Conservation (phyloP, 768 basidiomycete species). For the Sporobolomyces pararoseus region DNA sequence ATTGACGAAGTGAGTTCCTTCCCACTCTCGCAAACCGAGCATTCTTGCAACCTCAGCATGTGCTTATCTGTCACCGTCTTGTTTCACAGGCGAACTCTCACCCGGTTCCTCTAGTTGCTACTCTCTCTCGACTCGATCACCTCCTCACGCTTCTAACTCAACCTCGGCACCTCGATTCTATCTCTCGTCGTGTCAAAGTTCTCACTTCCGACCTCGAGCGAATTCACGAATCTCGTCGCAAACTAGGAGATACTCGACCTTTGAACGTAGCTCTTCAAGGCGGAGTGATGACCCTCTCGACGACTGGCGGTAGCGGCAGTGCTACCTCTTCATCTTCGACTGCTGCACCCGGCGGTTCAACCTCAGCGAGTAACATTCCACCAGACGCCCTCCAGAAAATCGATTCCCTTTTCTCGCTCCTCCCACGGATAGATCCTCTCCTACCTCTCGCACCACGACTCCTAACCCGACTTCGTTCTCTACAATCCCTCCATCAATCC, state of each 20-base stretch:
- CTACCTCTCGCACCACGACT: constrained; percentile 65
- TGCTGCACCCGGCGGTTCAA: too few species aligned
- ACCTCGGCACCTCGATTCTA: constrained; percentile 91
- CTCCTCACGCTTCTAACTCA: constrained; percentile 86
- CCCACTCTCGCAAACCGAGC: too few species aligned
- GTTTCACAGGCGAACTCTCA: constrained; percentile 48
- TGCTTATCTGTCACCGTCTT: not conserved
- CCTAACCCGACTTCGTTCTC: constrained; percentile 76
- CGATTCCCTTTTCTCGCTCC: constrained; percentile 49
- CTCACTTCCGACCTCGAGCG: constrained; percentile 89
- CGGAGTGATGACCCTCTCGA: constrained; percentile 41
- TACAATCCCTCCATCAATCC: constrained; percentile 74
- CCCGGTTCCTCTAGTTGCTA: too few species aligned
- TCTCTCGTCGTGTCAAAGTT: constrained; percentile 87
- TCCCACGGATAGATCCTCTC: constrained; percentile 52
- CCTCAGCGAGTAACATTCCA: constrained; percentile 24
- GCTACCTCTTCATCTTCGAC: not conserved
- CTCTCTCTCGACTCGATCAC: constrained; percentile 74
- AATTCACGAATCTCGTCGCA: constrained; percentile 53
- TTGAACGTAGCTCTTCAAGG: constrained; percentile 43
- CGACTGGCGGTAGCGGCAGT: constrained; percentile 7
- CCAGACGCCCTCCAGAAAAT: constrained; percentile 48
- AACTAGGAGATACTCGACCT: constrained; percentile 46
- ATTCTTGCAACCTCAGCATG: not conserved
- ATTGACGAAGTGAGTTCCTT: constrained; percentile 70